Base-by-base conservation (phyloP, 2,329 filamentous ascomycete species). In the Verticillium nubilum region DNA sequence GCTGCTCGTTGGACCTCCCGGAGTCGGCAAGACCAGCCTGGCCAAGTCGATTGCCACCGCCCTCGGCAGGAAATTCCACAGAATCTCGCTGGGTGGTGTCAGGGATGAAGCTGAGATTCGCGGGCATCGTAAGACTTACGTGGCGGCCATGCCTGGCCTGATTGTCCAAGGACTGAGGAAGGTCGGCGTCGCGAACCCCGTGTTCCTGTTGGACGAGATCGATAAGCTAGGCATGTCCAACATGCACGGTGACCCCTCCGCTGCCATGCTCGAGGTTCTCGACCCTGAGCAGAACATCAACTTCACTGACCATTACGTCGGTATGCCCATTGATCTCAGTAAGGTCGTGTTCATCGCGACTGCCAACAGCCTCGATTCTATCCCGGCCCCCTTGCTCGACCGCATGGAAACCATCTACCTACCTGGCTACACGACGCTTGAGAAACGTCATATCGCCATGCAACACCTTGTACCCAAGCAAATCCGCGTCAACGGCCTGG, bases 281-380 rank as follows among this genome's bases (percentile, higher is more conserved):
- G 95, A 99, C 69, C 95, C 95, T 0, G 95, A 99, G 73, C 95
- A 99, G 76, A 99, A 99, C 70, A 85, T 96, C 74, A 89, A 86
- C 10, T 99, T 99, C 76, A 91, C 88, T 29, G 95, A 99, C 70
- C 95, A 99, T 76, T 99, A 98, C 72, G 86, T 99, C 72, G 93
- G 93, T 68, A 92, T 97, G 63, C 94, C 95, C 0, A 91, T 98
- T 65, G 95, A 99, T 71, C 82, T 99, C 23, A 96, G 92, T 77
- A 97, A 96, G 75, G 91, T 99, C 25, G 82, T 99, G 12, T 99
- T 99, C 77, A 97, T 99, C 68, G 95, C 95, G 6, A 99, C 95
- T 0, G 95, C 95, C 53, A 99, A 99, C 75, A 92, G 86, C 10
- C 82, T 98, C 26, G 94, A 98, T 69, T 97, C 93, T 0, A 99